A percentile compares a stretch with the other conserved stretches of the same genome.
Evolutionary conservation across 2,329 filamentous ascomycete genomes (phyloP).

Genomic region (Periconia sp.): DNA sequence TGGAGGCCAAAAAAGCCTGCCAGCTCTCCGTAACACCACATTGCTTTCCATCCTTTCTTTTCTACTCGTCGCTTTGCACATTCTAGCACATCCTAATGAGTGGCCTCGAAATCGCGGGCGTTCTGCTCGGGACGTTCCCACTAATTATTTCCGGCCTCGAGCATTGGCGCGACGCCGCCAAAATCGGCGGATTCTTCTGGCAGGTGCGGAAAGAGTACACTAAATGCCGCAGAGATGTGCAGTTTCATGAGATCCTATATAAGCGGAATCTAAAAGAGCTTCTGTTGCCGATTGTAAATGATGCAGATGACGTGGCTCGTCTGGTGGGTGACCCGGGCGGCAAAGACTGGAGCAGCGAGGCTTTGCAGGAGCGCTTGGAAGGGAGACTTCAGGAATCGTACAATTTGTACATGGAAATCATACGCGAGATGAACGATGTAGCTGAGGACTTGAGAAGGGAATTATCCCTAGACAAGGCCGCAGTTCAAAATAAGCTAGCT

Average conservation of each 20-base stretch:
- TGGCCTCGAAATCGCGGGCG: slow-evolving; percentile 25
- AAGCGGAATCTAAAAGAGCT: slow-evolving; percentile 21
- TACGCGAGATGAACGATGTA: slow-evolving; percentile 19
- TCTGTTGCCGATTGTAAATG: slow-evolving; percentile 15
- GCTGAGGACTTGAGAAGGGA: slow-evolving; percentile 20
- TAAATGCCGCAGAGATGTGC: slow-evolving; percentile 17
- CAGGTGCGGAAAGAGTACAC: slow-evolving; percentile 17
- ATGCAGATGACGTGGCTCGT: slow-evolving; percentile 10
- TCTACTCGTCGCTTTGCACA: not conserved
- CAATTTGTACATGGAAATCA: slow-evolving; percentile 18
- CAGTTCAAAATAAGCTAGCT: slow-evolving; percentile 16
- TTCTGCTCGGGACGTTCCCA: slow-evolving; percentile 23
- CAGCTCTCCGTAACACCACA: not conserved
- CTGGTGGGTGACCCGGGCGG: slow-evolving; percentile 17
- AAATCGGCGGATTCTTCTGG: slow-evolving; percentile 21
- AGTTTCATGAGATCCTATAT: slow-evolving; percentile 19
- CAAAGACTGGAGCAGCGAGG: slow-evolving; percentile 8
- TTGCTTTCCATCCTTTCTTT: not conserved
- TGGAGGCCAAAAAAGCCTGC: not conserved
- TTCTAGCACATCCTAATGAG: slow-evolving; percentile 12
- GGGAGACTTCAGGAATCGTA: slow-evolving; percentile 22
- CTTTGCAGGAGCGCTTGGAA: slow-evolving; percentile 15
- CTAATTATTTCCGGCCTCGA: slow-evolving; percentile 23
- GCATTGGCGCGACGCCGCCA: slow-evolving; percentile 22
- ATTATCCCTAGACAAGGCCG: slow-evolving; percentile 15